Percentiles rank a stretch among this genome's conserved stretches.
Evolutionary conservation across 306 rosid species (phyloP).

Genomic region (Citrullus amarus): DNA sequence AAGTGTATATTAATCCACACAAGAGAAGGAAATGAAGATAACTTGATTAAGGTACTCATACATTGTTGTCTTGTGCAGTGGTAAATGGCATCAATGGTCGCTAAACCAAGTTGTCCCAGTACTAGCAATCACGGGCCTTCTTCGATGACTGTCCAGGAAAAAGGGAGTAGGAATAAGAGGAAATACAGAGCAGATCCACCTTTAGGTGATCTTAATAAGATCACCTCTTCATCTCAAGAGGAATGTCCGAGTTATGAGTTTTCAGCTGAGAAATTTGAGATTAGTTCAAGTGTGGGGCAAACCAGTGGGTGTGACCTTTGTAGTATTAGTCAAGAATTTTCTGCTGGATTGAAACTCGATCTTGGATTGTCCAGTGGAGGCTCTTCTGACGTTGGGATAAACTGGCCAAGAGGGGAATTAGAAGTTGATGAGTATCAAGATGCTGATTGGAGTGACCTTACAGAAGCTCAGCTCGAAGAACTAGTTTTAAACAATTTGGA

Average conservation of each 20-base stretch:
- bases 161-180: slow-evolving; percentile 86
- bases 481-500: slow-evolving; percentile 60
- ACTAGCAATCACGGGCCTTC: slow-evolving; percentile 38
- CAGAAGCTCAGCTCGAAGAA: slow-evolving; percentile 73
- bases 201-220: slow-evolving; percentile 42
- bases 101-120: slow-evolving; percentile 26
- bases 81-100: slow-evolving; percentile 71
- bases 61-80: slow-evolving; percentile 32
- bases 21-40: not conserved
- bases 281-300: slow-evolving; percentile 33
- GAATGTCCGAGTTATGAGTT: slow-evolving; percentile 63
- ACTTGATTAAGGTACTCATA: slow-evolving; percentile 16
- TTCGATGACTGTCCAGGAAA: slow-evolving; percentile 54
- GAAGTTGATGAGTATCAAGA: slow-evolving; percentile 55
- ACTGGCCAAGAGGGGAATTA: slow-evolving; percentile 43
- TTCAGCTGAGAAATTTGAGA: slow-evolving; percentile 65
- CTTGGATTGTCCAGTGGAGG: slow-evolving; percentile 53
- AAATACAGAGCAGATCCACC: slow-evolving; percentile 94
- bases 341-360: slow-evolving; percentile 70
- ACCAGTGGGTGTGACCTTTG: slow-evolving; percentile 36
- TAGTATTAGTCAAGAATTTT: slow-evolving; percentile 36
- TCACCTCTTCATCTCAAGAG: slow-evolving; percentile 33
- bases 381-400: slow-evolving; percentile 30
- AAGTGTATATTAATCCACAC: not conserved
- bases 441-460: slow-evolving; percentile 80